Base-by-base conservation (phyloP, 2,329 filamentous ascomycete genomes). In the Peltaster fructicola region DNA sequence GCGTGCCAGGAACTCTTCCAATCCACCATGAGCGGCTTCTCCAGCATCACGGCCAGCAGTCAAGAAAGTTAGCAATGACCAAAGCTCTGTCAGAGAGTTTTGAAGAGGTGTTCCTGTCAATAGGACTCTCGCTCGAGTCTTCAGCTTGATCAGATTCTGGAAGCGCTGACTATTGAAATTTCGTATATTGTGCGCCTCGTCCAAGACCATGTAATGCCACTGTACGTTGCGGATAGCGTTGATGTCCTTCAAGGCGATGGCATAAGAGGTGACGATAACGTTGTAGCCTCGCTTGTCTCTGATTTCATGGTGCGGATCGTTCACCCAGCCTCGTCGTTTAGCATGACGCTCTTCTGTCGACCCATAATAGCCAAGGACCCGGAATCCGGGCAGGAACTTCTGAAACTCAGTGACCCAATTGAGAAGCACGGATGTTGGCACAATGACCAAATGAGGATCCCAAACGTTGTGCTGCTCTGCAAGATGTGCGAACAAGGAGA, bases 401-500 rank as follows among this genome's bases (percentile, higher is more conserved):
- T 95, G 95, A 63, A 98, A 98, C 52, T 98, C 88, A 77, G 95
- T 95, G 50, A 98, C 90, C 88, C 88, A 98, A 47, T 98, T 98
- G 36, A 98, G 68, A 65, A 98, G 93, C 23, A 98, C 90, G 51
- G 84, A 95, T 2, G 88, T 98, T 2, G 88, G 88, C 2, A 98
- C 88, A 32, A 98, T 77, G 23, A 98, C 80, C 13, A 98, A 59
- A 57, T 98, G 88, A 1, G 88, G 82, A 0, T 90, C 88, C 90
- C 88, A 98, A 4, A 91, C 72, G 42, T 82, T 71, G 45, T 92
- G 78, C 18, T 81, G 66, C 33, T 84, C 84, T 6, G 90, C 88
- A 17, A 98, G 63, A 47, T 98, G 85, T 4, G 88, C 88, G 17
- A 98, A 61, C 3, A 98, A 59, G 3, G 90, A 75, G 41, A 98